These are phyloP conservation scores for Globisporangium emineosum DNA, from an alignment of 352 stramenopile genomes.

Conservation along the genomic window DNA sequence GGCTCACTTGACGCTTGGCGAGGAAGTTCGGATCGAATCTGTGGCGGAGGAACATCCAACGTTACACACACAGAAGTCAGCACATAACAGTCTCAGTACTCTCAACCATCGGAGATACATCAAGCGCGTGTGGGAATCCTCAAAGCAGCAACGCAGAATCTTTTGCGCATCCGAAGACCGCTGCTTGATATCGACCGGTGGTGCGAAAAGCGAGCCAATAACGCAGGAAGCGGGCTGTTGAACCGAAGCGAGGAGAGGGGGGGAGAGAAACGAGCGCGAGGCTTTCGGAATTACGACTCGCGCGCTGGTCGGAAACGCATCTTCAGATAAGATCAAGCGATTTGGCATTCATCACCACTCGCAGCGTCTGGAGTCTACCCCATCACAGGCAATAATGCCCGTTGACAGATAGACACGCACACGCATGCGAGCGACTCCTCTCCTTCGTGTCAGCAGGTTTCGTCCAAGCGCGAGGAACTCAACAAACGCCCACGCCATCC, in stretches of 20 bases:
- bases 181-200: background rate
- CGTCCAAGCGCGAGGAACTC: slow-evolving; percentile 25
- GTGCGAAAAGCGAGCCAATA: background rate
- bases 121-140: slow-evolving; percentile 22
- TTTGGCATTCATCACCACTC: slow-evolving; percentile 76
- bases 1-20: slow-evolving; percentile 63
- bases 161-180: background rate
- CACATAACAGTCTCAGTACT: background rate
- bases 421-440: slow-evolving; percentile 31
- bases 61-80: slow-evolving; percentile 9
- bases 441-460: slow-evolving; percentile 25
- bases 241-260: background rate
- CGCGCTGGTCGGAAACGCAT: slow-evolving; percentile 9
- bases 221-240: too few species aligned
- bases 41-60: background rate
- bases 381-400: background rate
- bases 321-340: slow-evolving; percentile 88
- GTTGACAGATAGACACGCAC: background rate
- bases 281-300: slow-evolving; percentile 14
- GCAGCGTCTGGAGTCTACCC: background rate
- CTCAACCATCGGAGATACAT: background rate
- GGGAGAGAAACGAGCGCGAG: slow-evolving; percentile 9
- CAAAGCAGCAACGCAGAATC: slow-evolving; percentile 23
- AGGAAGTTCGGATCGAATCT: slow-evolving; percentile 86
- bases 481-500: slow-evolving; percentile 6